Evolutionary conservation across 495 filamentous ascomycete genomes (phyloP).

Genomic region (Neurospora tetraspora): DNA sequence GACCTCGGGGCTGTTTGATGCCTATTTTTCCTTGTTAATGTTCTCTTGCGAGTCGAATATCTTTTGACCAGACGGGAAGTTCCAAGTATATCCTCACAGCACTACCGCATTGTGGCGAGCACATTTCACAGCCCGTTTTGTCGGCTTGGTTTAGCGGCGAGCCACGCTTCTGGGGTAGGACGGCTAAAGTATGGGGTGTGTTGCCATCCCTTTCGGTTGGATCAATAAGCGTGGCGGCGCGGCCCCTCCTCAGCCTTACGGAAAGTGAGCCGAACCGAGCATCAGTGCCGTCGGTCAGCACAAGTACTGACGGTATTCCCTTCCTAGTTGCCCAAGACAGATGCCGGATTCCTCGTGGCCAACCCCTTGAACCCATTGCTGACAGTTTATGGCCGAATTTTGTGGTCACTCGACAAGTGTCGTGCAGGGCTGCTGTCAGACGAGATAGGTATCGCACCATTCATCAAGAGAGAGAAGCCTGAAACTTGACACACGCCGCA

Average conservation of each 20-base stretch:
- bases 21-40: not conserved
- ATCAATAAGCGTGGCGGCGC: not conserved
- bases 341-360: not conserved
- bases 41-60: not conserved
- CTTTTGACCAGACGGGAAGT: too few relatives aligned
- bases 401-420: not conserved
- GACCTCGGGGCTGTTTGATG: not conserved
- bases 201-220: not conserved
- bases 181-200: not conserved
- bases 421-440: not conserved
- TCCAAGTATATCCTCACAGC: not conserved
- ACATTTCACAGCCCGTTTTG: not conserved
- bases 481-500: not conserved
- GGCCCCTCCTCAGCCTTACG: not conserved
- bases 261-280: not conserved
- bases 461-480: too few relatives aligned
- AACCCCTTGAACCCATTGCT: not conserved
- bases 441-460: too few relatives aligned
- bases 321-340: not conserved
- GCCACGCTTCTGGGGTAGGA: not conserved
- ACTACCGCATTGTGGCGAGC: not conserved
- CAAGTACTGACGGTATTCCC: not conserved
- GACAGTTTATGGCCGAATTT: not conserved
- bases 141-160: not conserved
- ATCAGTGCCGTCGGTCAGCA: not conserved